Evolutionary conservation across 345 rosid genomes (phyloP).

Genomic region (Aquilaria yunnanensis): DNA sequence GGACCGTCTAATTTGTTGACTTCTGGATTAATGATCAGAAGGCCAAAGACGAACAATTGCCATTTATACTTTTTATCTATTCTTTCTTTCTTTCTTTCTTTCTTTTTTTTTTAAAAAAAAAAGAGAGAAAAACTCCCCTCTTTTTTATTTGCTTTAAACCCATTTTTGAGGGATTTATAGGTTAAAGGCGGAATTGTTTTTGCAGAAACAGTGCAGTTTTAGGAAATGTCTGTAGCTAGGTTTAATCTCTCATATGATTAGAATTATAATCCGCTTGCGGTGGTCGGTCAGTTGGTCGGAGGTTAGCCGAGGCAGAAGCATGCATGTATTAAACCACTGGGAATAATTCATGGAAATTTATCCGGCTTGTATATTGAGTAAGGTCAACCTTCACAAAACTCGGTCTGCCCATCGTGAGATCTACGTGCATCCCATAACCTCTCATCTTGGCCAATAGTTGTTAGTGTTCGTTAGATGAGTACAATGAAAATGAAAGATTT

Average conservation of each 20-base stretch:
- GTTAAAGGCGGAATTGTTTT: not conserved
- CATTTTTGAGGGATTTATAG: not conserved
- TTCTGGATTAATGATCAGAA: not conserved
- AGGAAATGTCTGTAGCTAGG: not conserved
- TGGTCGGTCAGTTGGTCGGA: slow-evolving; percentile 23
- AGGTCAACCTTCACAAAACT: not conserved
- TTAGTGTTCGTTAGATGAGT: too few relatives aligned
- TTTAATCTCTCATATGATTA: slow-evolving; percentile 9
- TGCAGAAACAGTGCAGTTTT: too few relatives aligned
- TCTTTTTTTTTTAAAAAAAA: slow-evolving; percentile 16
- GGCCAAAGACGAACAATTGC: too few relatives aligned
- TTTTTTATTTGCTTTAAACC: not conserved
- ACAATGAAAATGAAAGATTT: too few relatives aligned
- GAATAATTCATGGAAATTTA: slow-evolving; percentile 6
- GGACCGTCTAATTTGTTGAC: slow-evolving; percentile 13
- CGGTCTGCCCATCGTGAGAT: not conserved
- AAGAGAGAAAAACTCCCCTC: slow-evolving; percentile 8
- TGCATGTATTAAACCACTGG: not conserved
- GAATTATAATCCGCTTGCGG: not conserved
- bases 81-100: not conserved
- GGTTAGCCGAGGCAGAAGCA: slow-evolving; percentile 15
- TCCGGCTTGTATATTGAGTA: not conserved
- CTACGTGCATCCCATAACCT: slow-evolving; percentile 45
- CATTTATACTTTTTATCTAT: too few relatives aligned
- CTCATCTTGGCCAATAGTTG: not conserved